These are phyloP conservation scores for Globisporangium viniferum DNA, from an alignment of 352 stramenopile species.

Conservation along the genomic window DNA sequence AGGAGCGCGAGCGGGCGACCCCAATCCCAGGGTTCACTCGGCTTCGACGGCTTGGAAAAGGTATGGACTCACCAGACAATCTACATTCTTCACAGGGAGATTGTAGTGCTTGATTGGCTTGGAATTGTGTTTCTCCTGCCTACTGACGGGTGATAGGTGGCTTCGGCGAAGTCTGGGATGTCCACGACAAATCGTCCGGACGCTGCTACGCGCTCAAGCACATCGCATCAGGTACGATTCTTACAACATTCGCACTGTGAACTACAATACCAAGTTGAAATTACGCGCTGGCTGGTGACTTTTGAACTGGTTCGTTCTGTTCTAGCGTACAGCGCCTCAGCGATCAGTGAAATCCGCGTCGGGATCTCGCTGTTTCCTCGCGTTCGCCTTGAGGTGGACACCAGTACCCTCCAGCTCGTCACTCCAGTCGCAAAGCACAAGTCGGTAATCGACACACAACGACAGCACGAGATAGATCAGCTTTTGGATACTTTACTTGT, in stretches of 20 bases:
- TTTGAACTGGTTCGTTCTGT: background rate
- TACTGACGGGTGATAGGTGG: background rate
- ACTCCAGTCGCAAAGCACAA: constrained; percentile 1
- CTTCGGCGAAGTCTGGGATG: constrained; percentile 9
- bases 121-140: background rate
- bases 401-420: background rate
- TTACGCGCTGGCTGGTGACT: background rate
- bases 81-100: no score
- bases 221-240: background rate
- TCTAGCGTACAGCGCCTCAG: background rate
- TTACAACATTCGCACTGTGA: no score
- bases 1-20: background rate
- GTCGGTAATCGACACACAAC: background rate
- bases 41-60: constrained; percentile 8
- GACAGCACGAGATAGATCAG: background rate
- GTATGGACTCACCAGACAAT: background rate
- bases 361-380: background rate
- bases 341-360: constrained; percentile 7
- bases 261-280: no score
- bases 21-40: constrained; percentile 7
- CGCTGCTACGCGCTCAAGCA: constrained; percentile 10
- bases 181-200: background rate
- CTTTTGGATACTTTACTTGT: background rate
- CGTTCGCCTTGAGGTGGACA: background rate
- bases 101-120: background rate